Percentiles rank a stretch among this genome's conserved stretches.
Conservation (phyloP, 2,329 filamentous ascomycete species). For the Colletotrichum karsti region DNA sequence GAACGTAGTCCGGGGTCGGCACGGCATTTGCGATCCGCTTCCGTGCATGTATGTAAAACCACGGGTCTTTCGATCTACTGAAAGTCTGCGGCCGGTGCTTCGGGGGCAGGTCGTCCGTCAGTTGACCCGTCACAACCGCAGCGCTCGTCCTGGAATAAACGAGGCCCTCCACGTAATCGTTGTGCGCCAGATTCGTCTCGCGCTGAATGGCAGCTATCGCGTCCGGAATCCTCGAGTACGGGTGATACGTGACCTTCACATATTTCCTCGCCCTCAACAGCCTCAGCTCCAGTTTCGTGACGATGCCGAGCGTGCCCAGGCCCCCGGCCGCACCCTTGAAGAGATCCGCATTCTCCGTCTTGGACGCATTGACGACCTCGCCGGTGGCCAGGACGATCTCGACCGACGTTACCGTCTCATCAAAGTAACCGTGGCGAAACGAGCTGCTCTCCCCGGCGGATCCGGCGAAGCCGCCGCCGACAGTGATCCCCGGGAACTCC, state of each 20-base stretch:
- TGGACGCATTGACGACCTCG: constrained; percentile 61
- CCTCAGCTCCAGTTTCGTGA: constrained; percentile 69
- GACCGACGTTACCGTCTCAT: constrained; percentile 66
- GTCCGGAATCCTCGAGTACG: constrained; percentile 48
- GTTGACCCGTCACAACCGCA: constrained; percentile 68
- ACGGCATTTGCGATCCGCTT: constrained; percentile 30
- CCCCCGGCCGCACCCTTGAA: constrained; percentile 73
- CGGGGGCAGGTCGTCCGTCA: constrained; percentile 56
- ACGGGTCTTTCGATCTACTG: constrained; percentile 68
- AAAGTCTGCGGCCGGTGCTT: constrained; percentile 53
- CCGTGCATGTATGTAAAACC: constrained; percentile 76
- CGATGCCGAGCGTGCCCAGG: constrained; percentile 73
- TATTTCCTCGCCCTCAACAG: constrained; percentile 62
- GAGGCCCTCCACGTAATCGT: constrained; percentile 77
- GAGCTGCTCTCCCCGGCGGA: constrained; percentile 75
- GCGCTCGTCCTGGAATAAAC: constrained; percentile 64
- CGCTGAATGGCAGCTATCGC: constrained; percentile 53
- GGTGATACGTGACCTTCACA: constrained; percentile 67
- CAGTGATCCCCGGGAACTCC: constrained; percentile 79
- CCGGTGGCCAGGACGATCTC: constrained; percentile 74
- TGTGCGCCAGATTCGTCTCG: constrained; percentile 44
- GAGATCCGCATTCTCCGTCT: constrained; percentile 63
- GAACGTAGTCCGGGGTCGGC: constrained; percentile 61
- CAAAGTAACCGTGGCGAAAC: constrained; percentile 73
- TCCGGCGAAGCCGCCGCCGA: constrained; percentile 73